Base-by-base conservation (phyloP, 768 basidiomycete genomes). In the Auricularia auricula-judae region DNA sequence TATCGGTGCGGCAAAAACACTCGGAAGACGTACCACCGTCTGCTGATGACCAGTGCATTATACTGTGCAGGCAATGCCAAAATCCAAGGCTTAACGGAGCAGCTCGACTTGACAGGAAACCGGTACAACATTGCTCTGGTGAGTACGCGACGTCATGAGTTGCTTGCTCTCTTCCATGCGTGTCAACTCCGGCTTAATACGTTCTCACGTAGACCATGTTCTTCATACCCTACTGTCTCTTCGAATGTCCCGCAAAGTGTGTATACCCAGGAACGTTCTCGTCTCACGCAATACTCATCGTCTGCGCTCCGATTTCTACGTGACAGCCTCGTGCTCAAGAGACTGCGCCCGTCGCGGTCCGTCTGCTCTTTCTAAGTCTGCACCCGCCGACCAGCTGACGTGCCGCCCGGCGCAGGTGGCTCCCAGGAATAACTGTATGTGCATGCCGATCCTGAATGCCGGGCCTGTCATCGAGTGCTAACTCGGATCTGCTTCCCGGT, bases 181-280 rank as follows among this genome's bases (percentile, higher is more conserved):
- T 12, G 29, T 29, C 29, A 29, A 29, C 29, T 29, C 29, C 29
- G 29, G 29, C 29, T 29, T 29, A 29, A 29, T 29, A 29, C 29
- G 29, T 29, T 58, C 51, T 58, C 21, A 18, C 63, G 39, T 14
- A 88, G 86, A 87, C 86, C 0, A 84, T 85, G 82, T 89, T 81
- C 69, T 88, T 87, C 70, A 81, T 89, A 51, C 68, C 75, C 83
- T 61, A 78, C 64, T 73, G 73, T 44, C 16, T 71, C 0, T 86
- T 85, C 65, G 87, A 89, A 74, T 86, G 83, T 66, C 87, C 87
- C 0, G 81, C 85, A 34, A 90, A 89, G 86, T 87, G 66, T 42
- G 78, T 70, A 44, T 12, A 36, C 21, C n/a, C 3, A 12, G 16
- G 1, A 61, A 23, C 16, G 29, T 23, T 60, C 1, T 1, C 14